A percentile compares a stretch with the other conserved stretches of the same genome.
Conservation (phyloP, 371 early-diverging fungal genomes). For the Rhizopus microsporus region DNA sequence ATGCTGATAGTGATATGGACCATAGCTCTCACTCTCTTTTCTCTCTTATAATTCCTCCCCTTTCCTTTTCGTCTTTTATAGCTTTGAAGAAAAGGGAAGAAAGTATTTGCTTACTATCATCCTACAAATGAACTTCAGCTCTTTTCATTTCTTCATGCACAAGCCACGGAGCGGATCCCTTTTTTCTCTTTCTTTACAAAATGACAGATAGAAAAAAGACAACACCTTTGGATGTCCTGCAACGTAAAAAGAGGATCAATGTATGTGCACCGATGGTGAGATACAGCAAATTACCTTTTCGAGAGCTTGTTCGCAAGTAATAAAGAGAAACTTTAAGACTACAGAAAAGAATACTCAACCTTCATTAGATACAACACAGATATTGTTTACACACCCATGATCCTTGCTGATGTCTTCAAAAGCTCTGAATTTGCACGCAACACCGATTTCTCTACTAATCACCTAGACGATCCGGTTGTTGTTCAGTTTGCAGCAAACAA, state of each 20-base stretch:
- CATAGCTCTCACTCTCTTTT: too few relatives aligned
- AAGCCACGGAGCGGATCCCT: background rate
- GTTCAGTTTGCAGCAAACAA: conserved; percentile 94
- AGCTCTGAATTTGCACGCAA: conserved; percentile 80
- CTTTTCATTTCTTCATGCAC: background rate
- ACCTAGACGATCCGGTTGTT: conserved; percentile 79
- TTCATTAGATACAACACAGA: conserved; percentile 82
- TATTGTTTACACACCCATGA: conserved; percentile 98
- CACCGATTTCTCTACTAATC: conserved; percentile 81
- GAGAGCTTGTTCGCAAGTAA: conserved; percentile 84
- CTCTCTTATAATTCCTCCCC: too few relatives aligned
- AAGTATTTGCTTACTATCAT: background rate
- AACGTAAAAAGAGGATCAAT: conserved; percentile 60
- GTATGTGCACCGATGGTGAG: conserved; percentile 98
- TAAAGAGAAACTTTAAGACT: conserved; percentile 8
- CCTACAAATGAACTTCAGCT: background rate
- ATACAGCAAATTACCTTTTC: conserved; percentile 93
- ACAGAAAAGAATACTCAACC: conserved; percentile 7
- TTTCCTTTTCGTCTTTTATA: too few relatives aligned
- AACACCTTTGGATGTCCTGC: conserved; percentile 44
- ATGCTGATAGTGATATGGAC: too few relatives aligned
- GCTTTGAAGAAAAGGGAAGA: too few relatives aligned
- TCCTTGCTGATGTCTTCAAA: conserved; percentile 92
- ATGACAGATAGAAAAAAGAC: conserved; percentile 16
- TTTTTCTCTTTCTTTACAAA: background rate